Conservation (phyloP, 2,329 filamentous ascomycete species). For the Venturia pyrina region DNA sequence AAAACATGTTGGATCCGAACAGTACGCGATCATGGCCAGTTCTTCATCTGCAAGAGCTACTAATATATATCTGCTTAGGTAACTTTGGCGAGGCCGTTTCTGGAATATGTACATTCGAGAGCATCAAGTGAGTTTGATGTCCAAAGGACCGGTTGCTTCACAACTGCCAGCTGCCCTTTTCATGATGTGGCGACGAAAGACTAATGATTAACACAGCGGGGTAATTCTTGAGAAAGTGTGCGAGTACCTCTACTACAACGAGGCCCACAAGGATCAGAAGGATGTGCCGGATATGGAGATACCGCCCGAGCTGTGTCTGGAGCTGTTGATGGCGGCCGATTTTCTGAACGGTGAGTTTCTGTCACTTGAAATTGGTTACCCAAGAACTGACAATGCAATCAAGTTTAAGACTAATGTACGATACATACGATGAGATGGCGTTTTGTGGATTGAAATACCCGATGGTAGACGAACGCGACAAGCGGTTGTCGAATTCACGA, state of each 20-base stretch:
- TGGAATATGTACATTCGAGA: conserved; percentile 57
- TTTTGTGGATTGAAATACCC: not conserved
- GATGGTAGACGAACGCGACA: too few relatives aligned
- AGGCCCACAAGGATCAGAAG: conserved; percentile 58
- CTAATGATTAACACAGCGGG: conserved; percentile 39
- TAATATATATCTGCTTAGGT: conserved; percentile 28
- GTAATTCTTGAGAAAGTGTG: conserved; percentile 69
- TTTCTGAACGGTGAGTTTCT: conserved; percentile 53
- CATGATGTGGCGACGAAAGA: not conserved
- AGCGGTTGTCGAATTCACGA: not conserved
- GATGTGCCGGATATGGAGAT: conserved; percentile 75
- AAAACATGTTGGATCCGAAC: conserved; percentile 61
- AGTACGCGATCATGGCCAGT: conserved; percentile 37
- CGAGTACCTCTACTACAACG: conserved; percentile 77
- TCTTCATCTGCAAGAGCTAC: not conserved
- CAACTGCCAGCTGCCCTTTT: not conserved
- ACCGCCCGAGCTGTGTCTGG: conserved; percentile 66
- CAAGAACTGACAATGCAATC: not conserved
- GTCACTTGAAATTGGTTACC: not conserved
- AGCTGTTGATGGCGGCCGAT: conserved; percentile 68
- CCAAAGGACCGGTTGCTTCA: not conserved
- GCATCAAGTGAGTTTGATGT: conserved; percentile 51
- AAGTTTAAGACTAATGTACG: not conserved
- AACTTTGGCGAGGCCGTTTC: conserved; percentile 56
- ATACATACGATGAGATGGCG: not conserved